Evolutionary conservation across 2,329 filamentous ascomycete species (phyloP).

Genomic region (Monosporascus sp.): DNA sequence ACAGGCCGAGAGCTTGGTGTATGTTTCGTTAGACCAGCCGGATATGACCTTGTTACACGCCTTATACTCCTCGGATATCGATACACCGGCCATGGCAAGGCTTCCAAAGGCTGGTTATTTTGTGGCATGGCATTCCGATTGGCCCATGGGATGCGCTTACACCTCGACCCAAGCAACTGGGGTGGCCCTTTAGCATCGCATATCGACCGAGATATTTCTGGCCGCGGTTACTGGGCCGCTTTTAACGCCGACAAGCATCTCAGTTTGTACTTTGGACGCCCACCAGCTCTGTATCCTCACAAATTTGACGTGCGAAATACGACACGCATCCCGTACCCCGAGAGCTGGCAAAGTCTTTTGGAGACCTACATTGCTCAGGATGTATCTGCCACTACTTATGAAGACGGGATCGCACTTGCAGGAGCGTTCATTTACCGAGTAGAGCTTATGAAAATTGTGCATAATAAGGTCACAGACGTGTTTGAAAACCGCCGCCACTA

Average conservation of each 20-base stretch:
- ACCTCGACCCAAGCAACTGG: slow-evolving; percentile 47
- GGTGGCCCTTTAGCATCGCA: slow-evolving; percentile 31
- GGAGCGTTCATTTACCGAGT: slow-evolving; percentile 41
- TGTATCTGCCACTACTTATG: slow-evolving; percentile 38
- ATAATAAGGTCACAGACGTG: slow-evolving; percentile 44
- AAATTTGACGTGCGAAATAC: slow-evolving; percentile 45
- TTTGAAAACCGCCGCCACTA: slow-evolving; percentile 42
- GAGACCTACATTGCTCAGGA: slow-evolving; percentile 42
- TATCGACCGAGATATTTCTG: slow-evolving; percentile 41
- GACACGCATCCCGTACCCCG: slow-evolving; percentile 42
- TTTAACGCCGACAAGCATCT: slow-evolving; percentile 46
- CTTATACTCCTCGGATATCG: slow-evolving; percentile 39
- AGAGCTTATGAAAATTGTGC: slow-evolving; percentile 43
- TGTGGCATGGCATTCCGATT: slow-evolving; percentile 47
- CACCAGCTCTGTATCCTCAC: slow-evolving; percentile 42
- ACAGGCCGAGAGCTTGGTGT: slow-evolving; percentile 40
- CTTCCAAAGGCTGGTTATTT: slow-evolving; percentile 46
- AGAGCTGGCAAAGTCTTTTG: slow-evolving; percentile 41
- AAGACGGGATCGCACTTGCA: slow-evolving; percentile 38
- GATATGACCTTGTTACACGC: slow-evolving; percentile 42
- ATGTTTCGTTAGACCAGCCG: slow-evolving; percentile 37
- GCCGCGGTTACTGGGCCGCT: slow-evolving; percentile 45
- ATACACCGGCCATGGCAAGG: slow-evolving; percentile 41
- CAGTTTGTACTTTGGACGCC: slow-evolving; percentile 45
- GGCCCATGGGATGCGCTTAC: slow-evolving; percentile 46